Conservation (phyloP, 495 filamentous ascomycete genomes). For the Alectoria sarmentosa region DNA sequence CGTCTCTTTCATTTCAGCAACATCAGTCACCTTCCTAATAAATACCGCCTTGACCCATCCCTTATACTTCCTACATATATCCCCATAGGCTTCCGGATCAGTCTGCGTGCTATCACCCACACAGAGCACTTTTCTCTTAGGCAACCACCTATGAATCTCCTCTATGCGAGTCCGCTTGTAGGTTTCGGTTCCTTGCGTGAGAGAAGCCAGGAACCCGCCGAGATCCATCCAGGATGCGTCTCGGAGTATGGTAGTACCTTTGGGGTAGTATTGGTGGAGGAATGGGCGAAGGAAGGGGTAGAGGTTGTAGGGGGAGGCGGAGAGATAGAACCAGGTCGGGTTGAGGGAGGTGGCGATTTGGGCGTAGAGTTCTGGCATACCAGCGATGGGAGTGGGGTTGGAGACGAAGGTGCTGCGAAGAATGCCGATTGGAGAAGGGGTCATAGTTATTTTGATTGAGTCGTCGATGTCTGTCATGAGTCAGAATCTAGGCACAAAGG, state of each 20-base stretch:
- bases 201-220: constrained; percentile 63
- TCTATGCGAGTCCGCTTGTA: constrained; percentile 82
- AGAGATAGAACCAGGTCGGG: constrained; percentile 87
- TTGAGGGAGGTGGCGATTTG: constrained; percentile 50
- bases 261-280: constrained; percentile 59
- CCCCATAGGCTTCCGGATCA: constrained; percentile 85
- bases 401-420: constrained; percentile 77
- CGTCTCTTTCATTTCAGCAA: constrained; percentile 58
- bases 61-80: constrained; percentile 51
- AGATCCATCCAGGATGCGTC: constrained; percentile 86
- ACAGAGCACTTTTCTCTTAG: constrained; percentile 68
- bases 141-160: constrained; percentile 69
- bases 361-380: constrained; percentile 80
- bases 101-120: constrained; percentile 88
- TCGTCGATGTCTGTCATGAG: constrained; percentile 71
- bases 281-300: constrained; percentile 78
- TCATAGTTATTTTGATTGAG: constrained; percentile 88
- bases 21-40: constrained; percentile 76
- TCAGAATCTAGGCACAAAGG: constrained; percentile 16
- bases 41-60: constrained; percentile 74
- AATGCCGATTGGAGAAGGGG: constrained; percentile 69
- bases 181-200: constrained; percentile 73
- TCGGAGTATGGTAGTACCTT: constrained; percentile 74
- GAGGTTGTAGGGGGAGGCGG: constrained; percentile 89
- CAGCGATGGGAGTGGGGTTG: constrained; percentile 57